Conservation (phyloP, 192 early-diverging fungal genomes). For the Rhizophlyctis rosea region DNA sequence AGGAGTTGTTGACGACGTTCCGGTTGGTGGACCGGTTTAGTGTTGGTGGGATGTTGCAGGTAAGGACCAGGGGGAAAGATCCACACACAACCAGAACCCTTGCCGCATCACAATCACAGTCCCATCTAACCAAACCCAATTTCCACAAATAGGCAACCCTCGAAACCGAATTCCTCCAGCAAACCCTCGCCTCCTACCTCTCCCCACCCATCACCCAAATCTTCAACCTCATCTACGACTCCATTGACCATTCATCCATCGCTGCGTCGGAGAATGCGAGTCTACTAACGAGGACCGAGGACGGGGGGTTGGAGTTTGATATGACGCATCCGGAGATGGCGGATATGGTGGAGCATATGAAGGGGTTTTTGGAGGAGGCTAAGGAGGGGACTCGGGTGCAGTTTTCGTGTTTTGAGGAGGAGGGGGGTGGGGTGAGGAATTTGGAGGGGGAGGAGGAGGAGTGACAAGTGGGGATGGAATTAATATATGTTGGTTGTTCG, state of each 20-base stretch:
- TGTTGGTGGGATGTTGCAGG: slow-evolving; percentile 88
- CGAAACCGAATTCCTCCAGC: slow-evolving; percentile 87
- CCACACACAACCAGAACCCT: not conserved
- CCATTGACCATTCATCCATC: too few relatives aligned
- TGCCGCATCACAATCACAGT: not conserved
- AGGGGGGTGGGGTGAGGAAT: not conserved
- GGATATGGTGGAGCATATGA: slow-evolving; percentile 47
- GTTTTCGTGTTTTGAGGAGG: slow-evolving; percentile 59
- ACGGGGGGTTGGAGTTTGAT: slow-evolving; percentile 9
- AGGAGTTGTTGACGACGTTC: slow-evolving; percentile 76
- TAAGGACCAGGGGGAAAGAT: slow-evolving; percentile 14
- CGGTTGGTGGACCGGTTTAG: slow-evolving; percentile 81
- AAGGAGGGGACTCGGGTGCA: slow-evolving; percentile 63
- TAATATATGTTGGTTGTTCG: too few relatives aligned
- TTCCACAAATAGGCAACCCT: slow-evolving; percentile 63
- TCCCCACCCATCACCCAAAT: slow-evolving; percentile 61
- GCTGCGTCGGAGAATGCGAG: too few relatives aligned
- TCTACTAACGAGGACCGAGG: slow-evolving; percentile 37
- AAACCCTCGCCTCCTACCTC: slow-evolving; percentile 76
- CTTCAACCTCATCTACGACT: slow-evolving; percentile 71
- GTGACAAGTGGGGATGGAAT: too few relatives aligned
- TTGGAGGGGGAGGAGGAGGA: not conserved
- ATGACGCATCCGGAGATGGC: slow-evolving; percentile 33
- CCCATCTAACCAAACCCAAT: not conserved
- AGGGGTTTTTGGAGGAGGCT: slow-evolving; percentile 49